Percentiles rank a stretch among this genome's conserved stretches.
phyloP scores from a whole-genome alignment of 495 filamentous ascomycete genomes.

The Trichocladium antarcticum region DNA sequence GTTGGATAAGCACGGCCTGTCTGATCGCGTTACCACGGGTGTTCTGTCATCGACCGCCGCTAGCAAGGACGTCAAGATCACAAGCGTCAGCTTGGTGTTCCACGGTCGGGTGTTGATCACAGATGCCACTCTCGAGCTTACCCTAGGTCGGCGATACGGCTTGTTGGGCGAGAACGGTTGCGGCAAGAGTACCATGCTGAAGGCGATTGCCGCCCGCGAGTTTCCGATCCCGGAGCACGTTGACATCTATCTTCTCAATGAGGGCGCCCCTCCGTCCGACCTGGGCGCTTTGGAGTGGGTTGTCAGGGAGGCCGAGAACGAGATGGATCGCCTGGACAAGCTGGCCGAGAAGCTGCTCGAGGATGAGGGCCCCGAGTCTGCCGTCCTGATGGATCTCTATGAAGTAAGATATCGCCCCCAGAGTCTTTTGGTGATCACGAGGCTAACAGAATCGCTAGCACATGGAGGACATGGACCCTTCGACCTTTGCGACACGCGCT shows the following conservation, averaged over 20 bases:
- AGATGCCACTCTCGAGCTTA: constrained; percentile 87
- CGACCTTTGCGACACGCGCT: constrained; percentile 96
- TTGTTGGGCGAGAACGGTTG: constrained; percentile 97
- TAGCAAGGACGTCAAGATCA: constrained; percentile 92
- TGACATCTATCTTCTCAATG: constrained; percentile 97
- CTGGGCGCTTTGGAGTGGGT: constrained; percentile 94
- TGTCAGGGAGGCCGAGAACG: constrained; percentile 85
- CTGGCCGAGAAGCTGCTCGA: constrained; percentile 85
- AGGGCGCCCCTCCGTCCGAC: constrained; percentile 85
- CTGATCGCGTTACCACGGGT: constrained; percentile 96
- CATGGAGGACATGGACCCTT: constrained; percentile 98
- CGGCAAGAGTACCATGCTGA: constrained; percentile 93
- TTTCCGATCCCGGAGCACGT: constrained; percentile 93
- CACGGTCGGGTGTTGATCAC: constrained; percentile 93
- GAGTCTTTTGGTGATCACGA: neutral
- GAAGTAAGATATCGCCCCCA: constrained; percentile 51
- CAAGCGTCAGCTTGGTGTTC: constrained; percentile 85
- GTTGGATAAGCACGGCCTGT: constrained; percentile 91
- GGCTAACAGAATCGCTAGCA: constrained; percentile 46
- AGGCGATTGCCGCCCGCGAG: constrained; percentile 86
- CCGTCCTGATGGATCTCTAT: constrained; percentile 87
- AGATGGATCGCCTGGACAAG: constrained; percentile 80
- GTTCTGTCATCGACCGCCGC: constrained; percentile 75
- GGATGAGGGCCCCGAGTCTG: constrained; percentile 79
- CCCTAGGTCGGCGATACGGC: constrained; percentile 86